A percentile compares a stretch with the other conserved stretches of the same genome.
Conservation (phyloP, 805 yeast genomes). For the Metschnikowia proteae region DNA sequence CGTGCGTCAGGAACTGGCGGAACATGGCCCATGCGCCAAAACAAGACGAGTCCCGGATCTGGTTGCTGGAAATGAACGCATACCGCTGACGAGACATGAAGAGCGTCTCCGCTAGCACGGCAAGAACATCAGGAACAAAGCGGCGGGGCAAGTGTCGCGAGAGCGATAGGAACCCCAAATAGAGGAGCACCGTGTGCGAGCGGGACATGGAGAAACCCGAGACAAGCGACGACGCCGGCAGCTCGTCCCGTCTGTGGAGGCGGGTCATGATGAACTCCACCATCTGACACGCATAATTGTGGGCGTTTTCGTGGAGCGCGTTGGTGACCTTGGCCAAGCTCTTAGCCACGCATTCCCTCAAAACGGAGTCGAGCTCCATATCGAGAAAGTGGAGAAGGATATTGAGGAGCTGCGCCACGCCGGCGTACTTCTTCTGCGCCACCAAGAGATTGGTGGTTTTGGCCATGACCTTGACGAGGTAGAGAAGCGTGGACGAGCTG, state of each 20-base stretch:
- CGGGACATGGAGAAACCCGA: slow-evolving; percentile 33
- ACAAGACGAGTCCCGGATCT: slow-evolving; percentile 80
- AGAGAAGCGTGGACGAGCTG: slow-evolving; percentile 22
- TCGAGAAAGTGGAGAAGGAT: slow-evolving; percentile 33
- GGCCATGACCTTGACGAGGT: slow-evolving; percentile 31
- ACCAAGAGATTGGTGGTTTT: slow-evolving; percentile 25
- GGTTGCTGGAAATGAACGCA: slow-evolving; percentile 55
- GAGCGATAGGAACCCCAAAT: slow-evolving; percentile 44
- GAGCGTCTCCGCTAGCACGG: slow-evolving; percentile 43
- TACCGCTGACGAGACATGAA: slow-evolving; percentile 56
- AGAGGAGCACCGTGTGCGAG: slow-evolving; percentile 58
- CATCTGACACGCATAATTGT: slow-evolving; percentile 43
- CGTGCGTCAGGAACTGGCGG: slow-evolving; percentile 30
- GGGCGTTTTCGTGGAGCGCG: slow-evolving; percentile 29
- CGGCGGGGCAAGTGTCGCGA: slow-evolving; percentile 24
- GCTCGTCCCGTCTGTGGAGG: neutral
- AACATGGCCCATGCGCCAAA: slow-evolving; percentile 79
- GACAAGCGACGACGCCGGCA: slow-evolving; percentile 18
- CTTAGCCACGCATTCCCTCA: slow-evolving; percentile 66
- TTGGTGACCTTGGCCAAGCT: slow-evolving; percentile 50
- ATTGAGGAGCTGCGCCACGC: slow-evolving; percentile 48
- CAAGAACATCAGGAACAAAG: slow-evolving; percentile 23
- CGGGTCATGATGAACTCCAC: slow-evolving; percentile 27
- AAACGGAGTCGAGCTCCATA: slow-evolving; percentile 46
- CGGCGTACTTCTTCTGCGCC: slow-evolving; percentile 26